Percentiles rank a stretch among this genome's conserved stretches.
phyloP scores from a whole-genome alignment of 2,329 filamentous ascomycete genomes.

The Cadophora sp. region DNA sequence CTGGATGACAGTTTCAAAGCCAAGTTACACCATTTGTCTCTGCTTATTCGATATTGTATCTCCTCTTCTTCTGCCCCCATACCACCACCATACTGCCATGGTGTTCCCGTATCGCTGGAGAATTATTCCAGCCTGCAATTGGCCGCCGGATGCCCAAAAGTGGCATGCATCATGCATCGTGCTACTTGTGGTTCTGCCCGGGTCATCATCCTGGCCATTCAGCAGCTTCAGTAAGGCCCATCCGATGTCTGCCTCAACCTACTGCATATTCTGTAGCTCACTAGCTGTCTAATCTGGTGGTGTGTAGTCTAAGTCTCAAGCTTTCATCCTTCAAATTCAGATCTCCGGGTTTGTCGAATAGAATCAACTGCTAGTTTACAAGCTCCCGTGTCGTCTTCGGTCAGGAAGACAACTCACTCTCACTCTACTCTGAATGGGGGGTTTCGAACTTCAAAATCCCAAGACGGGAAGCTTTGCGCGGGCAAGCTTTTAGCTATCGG shows the following conservation, averaged over 20 bases:
- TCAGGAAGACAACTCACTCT: slow-evolving; percentile 1
- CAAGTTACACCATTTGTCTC: neutral
- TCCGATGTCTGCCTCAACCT: slow-evolving; percentile 4
- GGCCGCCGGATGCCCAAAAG: neutral
- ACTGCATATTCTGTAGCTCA: slow-evolving; percentile 13
- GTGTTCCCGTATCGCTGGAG: neutral
- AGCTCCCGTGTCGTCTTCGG: slow-evolving; percentile 9
- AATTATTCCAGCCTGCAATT: neutral
- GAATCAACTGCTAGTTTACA: neutral
- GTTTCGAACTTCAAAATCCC: slow-evolving; percentile 2
- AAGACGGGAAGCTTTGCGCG: slow-evolving; percentile 4
- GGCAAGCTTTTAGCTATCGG: slow-evolving; percentile 6
- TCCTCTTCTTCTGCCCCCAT: neutral
- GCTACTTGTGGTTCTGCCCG: neutral
- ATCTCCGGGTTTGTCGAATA: neutral
- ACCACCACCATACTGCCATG: neutral
- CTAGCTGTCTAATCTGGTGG: neutral
- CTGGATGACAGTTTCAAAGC: slow-evolving; percentile 10
- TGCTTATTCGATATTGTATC: neutral
- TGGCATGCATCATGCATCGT: slow-evolving; percentile 7
- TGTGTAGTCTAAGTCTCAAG: neutral
- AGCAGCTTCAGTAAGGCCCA: slow-evolving; percentile 12
- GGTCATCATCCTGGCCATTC: slow-evolving; percentile 11
- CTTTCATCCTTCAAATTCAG: neutral
- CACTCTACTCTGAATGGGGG: slow-evolving; percentile 10